Conservation (phyloP, 371 early-diverging fungal species). For the Rhizopus stolonifer region DNA sequence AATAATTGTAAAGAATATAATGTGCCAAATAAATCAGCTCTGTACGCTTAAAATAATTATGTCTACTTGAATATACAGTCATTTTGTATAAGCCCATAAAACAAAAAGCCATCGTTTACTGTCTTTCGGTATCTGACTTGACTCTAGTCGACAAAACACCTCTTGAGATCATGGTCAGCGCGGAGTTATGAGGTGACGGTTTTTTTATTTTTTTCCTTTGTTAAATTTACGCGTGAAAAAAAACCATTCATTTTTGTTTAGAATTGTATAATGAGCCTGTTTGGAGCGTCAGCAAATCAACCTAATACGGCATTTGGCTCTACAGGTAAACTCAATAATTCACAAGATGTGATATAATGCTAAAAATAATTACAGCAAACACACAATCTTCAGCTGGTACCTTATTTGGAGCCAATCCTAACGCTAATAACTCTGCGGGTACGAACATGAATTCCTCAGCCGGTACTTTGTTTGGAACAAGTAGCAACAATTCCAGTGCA, state of each 20-base stretch:
- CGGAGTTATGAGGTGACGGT: not conserved
- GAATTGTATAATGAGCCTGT: not conserved
- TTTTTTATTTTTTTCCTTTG: not conserved
- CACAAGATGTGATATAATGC: not conserved
- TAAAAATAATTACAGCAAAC: constrained; percentile 7
- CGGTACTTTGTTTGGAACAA: constrained; percentile 22
- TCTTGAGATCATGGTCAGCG: too few relatives aligned
- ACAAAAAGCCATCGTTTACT: too few relatives aligned
- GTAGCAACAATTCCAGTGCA: constrained; percentile 24
- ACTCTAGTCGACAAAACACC: too few relatives aligned
- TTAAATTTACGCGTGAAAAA: constrained; percentile 2
- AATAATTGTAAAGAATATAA: too few relatives aligned
- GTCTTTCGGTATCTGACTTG: too few relatives aligned
- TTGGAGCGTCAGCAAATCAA: constrained; percentile 2
- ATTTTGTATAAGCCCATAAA: too few relatives aligned
- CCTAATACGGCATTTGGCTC: not conserved
- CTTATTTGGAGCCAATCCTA: constrained; percentile 26
- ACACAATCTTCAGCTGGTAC: constrained; percentile 36
- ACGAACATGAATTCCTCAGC: constrained; percentile 13
- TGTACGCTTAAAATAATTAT: too few relatives aligned
- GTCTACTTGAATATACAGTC: too few relatives aligned
- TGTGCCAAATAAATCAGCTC: too few relatives aligned
- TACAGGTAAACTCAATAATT: constrained; percentile 2
- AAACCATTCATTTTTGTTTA: not conserved
- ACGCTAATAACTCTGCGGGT: constrained; percentile 2